phyloP scores from a whole-genome alignment of 2,329 filamentous ascomycete species.

The Cladophialophora psammophila region DNA sequence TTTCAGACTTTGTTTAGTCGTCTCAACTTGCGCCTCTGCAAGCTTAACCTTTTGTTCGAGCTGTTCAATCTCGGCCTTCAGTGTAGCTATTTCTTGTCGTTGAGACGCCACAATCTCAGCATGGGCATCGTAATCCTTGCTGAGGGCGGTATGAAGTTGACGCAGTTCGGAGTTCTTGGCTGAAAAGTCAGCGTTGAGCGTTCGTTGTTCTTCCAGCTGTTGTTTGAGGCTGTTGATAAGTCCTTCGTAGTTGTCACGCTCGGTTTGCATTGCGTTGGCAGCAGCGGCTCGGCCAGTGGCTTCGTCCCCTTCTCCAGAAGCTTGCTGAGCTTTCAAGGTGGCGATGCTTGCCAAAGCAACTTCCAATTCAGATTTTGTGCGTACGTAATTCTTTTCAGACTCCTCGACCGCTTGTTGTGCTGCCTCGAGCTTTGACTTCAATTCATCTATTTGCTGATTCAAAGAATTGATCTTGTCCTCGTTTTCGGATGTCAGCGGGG shows the following conservation, averaged over 20 bases:
- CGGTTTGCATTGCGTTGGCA: constrained; percentile 57
- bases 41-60: constrained; percentile 52
- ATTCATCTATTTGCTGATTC: constrained; percentile 73
- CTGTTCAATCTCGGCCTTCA: constrained; percentile 41
- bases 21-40: constrained; percentile 62
- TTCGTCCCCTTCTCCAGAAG: constrained; percentile 41
- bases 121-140: constrained; percentile 72
- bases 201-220: constrained; percentile 83
- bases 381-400: constrained; percentile 75
- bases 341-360: constrained; percentile 64
- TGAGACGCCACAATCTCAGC: constrained; percentile 65
- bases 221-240: constrained; percentile 69
- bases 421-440: constrained; percentile 77
- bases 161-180: constrained; percentile 77
- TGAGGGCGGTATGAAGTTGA: constrained; percentile 70
- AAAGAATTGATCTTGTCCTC: constrained; percentile 62
- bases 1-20: constrained; percentile 56
- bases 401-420: constrained; percentile 74
- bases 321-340: constrained; percentile 49
- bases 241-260: constrained; percentile 65
- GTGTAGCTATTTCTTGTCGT: constrained; percentile 57
- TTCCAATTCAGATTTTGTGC: constrained; percentile 78
- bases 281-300: constrained; percentile 42
- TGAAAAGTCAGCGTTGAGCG: constrained; percentile 72
- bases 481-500: constrained; percentile 49